These are phyloP conservation scores for Singerocomus inundabilis DNA, from an alignment of 1,284 basidiomycete genomes.

Conservation along the genomic window DNA sequence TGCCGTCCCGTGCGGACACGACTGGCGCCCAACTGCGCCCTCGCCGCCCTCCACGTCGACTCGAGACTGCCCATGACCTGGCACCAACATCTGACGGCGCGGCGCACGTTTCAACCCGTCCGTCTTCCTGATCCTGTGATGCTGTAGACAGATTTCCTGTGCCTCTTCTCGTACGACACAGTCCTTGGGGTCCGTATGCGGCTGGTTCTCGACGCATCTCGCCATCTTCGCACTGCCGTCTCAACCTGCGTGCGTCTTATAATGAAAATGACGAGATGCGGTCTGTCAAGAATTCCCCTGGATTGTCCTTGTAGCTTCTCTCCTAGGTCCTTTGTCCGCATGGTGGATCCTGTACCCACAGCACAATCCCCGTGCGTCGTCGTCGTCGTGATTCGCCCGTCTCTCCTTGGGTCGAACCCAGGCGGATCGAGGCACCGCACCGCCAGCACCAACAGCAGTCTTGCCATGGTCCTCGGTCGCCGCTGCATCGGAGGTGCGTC, in stretches of 20 bases:
- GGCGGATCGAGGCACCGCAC: slow-evolving; percentile 16
- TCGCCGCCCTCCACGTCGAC: no score
- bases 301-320: slow-evolving; percentile 29
- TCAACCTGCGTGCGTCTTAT: slow-evolving; percentile 6
- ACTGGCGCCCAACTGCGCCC: slow-evolving; percentile 21
- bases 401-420: no score
- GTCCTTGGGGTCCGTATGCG: slow-evolving; percentile 9
- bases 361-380: slow-evolving; percentile 19
- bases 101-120: no score
- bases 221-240: slow-evolving; percentile 30
- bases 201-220: slow-evolving; percentile 13
- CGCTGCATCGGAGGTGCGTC: slow-evolving; percentile 14
- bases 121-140: slow-evolving; percentile 19
- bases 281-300: slow-evolving; percentile 19
- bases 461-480: no score
- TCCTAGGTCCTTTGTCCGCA: slow-evolving; percentile 23
- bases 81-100: no score
- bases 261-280: slow-evolving; percentile 31
- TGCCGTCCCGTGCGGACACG: slow-evolving; percentile 11
- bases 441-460: no score
- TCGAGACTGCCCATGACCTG: no score
- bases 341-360: slow-evolving; percentile 31
- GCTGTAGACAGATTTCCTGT: slow-evolving; percentile 24
- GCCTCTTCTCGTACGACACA: slow-evolving; percentile 17
- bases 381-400: slow-evolving; percentile 21